phyloP scores from a whole-genome alignment of 2,329 filamentous ascomycete species.

The Metarhizium rileyi region DNA sequence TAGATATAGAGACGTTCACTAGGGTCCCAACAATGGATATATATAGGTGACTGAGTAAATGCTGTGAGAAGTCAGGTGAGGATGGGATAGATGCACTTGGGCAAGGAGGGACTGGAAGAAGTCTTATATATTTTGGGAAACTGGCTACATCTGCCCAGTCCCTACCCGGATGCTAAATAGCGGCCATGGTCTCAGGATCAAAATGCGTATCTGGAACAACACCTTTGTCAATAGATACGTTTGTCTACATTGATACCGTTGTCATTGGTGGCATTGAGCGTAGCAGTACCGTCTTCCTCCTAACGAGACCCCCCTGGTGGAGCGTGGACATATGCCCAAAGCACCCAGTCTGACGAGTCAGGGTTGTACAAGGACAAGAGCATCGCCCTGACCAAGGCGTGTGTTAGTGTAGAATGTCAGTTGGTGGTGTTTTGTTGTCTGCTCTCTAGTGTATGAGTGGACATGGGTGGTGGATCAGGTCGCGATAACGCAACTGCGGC shows the following conservation, averaged over 20 bases:
- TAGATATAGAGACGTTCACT: background rate
- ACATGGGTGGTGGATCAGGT: slow-evolving; percentile 13
- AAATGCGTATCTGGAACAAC: background rate
- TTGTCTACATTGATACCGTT: background rate
- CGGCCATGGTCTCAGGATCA: background rate
- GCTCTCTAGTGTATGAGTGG: slow-evolving; percentile 12
- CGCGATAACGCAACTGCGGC: slow-evolving; percentile 19
- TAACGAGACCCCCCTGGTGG: background rate
- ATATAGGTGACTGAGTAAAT: background rate
- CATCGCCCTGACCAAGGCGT: slow-evolving; percentile 3
- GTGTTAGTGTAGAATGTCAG: slow-evolving; percentile 5
- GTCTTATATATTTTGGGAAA: slow-evolving; percentile 4
- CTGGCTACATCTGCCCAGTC: background rate
- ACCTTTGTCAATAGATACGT: background rate
- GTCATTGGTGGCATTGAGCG: background rate
- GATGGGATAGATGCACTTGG: background rate
- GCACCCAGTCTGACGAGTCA: slow-evolving; percentile 2
- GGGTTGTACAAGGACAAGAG: background rate
- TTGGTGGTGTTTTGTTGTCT: background rate
- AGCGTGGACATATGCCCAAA: background rate
- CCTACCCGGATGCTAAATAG: background rate
- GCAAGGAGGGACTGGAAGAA: slow-evolving; percentile 1
- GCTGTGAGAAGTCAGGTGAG: background rate
- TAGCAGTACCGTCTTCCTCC: background rate
- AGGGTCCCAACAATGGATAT: background rate